A percentile compares a stretch with the other conserved stretches of the same genome.
Conservation (phyloP, 257 asterid genomes). For the Solanum dulcamara region DNA sequence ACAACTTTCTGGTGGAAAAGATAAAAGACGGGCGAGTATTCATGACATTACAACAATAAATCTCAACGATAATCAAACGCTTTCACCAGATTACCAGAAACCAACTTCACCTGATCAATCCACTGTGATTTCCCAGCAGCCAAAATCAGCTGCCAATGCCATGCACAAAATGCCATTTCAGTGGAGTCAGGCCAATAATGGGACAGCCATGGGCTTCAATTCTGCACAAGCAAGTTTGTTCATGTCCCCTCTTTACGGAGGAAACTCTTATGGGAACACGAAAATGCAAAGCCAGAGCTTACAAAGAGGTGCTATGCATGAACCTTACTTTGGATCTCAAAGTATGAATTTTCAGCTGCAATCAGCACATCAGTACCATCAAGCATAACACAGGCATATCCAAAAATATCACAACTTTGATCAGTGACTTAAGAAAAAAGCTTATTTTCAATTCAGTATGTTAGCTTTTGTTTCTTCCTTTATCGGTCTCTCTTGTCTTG, state of each 20-base stretch:
- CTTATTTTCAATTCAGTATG: conserved; percentile 21
- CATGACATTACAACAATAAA: conserved; percentile 85
- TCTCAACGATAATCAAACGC: conserved; percentile 36
- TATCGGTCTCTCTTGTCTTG: conserved; percentile 8
- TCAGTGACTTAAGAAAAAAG: background rate
- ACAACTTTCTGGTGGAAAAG: conserved; percentile 84
- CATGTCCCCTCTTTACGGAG: conserved; percentile 20
- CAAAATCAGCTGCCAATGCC: conserved; percentile 9
- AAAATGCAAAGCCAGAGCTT: conserved; percentile 34
- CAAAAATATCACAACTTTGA: background rate
- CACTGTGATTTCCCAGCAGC: conserved; percentile 9
- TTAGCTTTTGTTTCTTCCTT: conserved; percentile 27
- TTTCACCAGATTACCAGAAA: conserved; percentile 44
- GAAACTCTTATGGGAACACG: conserved; percentile 26
- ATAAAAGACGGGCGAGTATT: conserved; percentile 88
- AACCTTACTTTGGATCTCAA: conserved; percentile 46
- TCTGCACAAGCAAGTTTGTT: conserved; percentile 31
- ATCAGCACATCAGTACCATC: conserved; percentile 45
- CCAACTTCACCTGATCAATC: conserved; percentile 32
- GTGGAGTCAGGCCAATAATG: conserved; percentile 42
- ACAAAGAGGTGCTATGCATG: conserved; percentile 35
- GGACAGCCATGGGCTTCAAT: conserved; percentile 32
- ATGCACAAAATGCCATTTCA: conserved; percentile 37
- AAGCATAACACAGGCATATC: conserved; percentile 28
- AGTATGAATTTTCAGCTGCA: conserved; percentile 59